phyloP scores from a whole-genome alignment of 2,329 filamentous ascomycete species.

The Thermomyces lanuginosus region DNA sequence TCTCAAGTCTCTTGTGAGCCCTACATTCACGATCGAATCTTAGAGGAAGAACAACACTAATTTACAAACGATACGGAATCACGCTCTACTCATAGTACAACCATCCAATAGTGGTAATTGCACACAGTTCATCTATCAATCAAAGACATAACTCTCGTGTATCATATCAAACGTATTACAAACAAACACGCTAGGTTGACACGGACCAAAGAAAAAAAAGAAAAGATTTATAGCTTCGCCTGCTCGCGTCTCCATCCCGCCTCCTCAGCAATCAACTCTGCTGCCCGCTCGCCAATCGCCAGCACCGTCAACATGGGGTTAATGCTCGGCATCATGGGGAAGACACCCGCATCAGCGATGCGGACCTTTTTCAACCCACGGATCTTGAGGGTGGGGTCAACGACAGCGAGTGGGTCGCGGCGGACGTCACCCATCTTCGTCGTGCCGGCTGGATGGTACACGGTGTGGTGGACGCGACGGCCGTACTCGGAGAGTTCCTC shows the following conservation, averaged over 20 bases:
- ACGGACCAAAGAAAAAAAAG: not conserved
- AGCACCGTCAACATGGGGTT: slow-evolving; percentile 87
- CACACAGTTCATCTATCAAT: too few relatives aligned
- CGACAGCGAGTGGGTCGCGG: slow-evolving; percentile 57
- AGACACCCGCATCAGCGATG: slow-evolving; percentile 74
- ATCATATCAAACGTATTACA: too few relatives aligned
- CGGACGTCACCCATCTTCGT: slow-evolving; percentile 72
- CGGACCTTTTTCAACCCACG: slow-evolving; percentile 56
- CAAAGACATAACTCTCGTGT: too few relatives aligned
- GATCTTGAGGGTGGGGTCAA: slow-evolving; percentile 58
- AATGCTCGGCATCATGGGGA: slow-evolving; percentile 71
- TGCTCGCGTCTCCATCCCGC: slow-evolving; percentile 47
- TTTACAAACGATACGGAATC: too few relatives aligned
- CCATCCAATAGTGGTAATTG: too few relatives aligned
- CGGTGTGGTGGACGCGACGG: slow-evolving; percentile 64
- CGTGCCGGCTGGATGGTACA: slow-evolving; percentile 79
- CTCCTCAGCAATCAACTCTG: slow-evolving; percentile 65
- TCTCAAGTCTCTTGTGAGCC: too few relatives aligned
- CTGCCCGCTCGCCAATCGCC: slow-evolving; percentile 65
- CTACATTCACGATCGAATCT: too few relatives aligned
- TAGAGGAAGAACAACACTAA: too few relatives aligned
- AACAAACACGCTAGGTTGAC: too few relatives aligned
- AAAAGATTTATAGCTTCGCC: slow-evolving; percentile 33
- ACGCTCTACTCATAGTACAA: too few relatives aligned
- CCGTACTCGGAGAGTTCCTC: slow-evolving; percentile 72